Percentiles rank a stretch among this genome's conserved stretches.
Conservation (phyloP, 805 yeast genomes). For the Yamadazyma endophytica region DNA sequence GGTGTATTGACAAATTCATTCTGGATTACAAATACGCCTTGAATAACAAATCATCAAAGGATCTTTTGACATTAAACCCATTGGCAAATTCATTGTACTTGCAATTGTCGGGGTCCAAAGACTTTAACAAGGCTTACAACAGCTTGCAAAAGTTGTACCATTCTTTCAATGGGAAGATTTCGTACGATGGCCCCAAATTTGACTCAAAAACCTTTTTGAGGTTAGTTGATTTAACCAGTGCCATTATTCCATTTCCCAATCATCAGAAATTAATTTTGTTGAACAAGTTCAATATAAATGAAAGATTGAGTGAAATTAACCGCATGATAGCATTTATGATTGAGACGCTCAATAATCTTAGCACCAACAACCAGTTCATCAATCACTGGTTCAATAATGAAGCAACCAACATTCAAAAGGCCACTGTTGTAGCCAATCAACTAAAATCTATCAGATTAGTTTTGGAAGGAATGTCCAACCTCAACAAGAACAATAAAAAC, state of each 20-base stretch:
- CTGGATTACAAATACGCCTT: slow-evolving; percentile 33
- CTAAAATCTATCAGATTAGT: slow-evolving; percentile 47
- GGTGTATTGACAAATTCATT: slow-evolving; percentile 36
- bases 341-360: slow-evolving; percentile 32
- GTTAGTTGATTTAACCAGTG: slow-evolving; percentile 44
- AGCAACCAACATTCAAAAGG: slow-evolving; percentile 49
- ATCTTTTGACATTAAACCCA: slow-evolving; percentile 52
- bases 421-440: slow-evolving; percentile 53
- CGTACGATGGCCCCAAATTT: slow-evolving; percentile 13
- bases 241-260: slow-evolving; percentile 48
- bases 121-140: slow-evolving; percentile 42
- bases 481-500: background rate
- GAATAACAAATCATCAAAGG: slow-evolving; percentile 13
- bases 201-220: slow-evolving; percentile 23
- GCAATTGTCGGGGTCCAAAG: slow-evolving; percentile 48
- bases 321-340: slow-evolving; percentile 30
- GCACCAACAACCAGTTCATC: slow-evolving; percentile 27
- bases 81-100: slow-evolving; percentile 53
- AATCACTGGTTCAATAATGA: slow-evolving; percentile 47
- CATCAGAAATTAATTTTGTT: slow-evolving; percentile 40
- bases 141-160: slow-evolving; percentile 34
- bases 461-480: slow-evolving; percentile 42
- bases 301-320: slow-evolving; percentile 30
- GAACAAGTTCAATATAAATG: slow-evolving; percentile 21
- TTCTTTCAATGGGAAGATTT: slow-evolving; percentile 14